Percentiles rank a stretch among this genome's conserved stretches.
phyloP scores from a whole-genome alignment of 2,329 filamentous ascomycete genomes.

The Calonectria naviculata region DNA sequence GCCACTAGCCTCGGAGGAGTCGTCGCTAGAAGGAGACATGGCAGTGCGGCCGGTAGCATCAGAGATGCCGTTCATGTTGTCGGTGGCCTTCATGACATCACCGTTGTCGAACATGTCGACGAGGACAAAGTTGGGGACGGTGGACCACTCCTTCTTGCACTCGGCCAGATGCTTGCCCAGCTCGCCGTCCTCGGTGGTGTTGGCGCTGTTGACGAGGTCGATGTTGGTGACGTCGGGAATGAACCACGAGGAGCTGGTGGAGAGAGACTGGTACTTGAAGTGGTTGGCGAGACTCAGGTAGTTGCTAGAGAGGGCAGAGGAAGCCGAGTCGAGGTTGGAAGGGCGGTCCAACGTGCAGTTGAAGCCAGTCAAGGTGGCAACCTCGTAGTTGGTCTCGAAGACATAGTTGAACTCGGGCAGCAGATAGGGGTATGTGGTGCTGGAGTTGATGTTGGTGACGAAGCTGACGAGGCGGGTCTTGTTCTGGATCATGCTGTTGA shows the following conservation, averaged over 20 bases:
- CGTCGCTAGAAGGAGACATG: slow-evolving; percentile 22
- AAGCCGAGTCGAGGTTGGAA: slow-evolving; percentile 56
- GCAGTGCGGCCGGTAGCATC: slow-evolving; percentile 49
- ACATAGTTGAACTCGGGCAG: slow-evolving; percentile 73
- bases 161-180: slow-evolving; percentile 63
- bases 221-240: slow-evolving; percentile 72
- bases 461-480: slow-evolving; percentile 77
- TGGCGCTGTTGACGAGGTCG: slow-evolving; percentile 72
- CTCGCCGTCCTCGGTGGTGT: slow-evolving; percentile 62
- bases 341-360: slow-evolving; percentile 79
- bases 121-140: slow-evolving; percentile 76
- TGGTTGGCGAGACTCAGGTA: slow-evolving; percentile 83
- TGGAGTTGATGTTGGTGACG: slow-evolving; percentile 64
- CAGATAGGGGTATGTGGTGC: slow-evolving; percentile 64
- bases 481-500: slow-evolving; percentile 74
- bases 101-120: slow-evolving; percentile 85
- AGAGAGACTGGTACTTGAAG: slow-evolving; percentile 73
- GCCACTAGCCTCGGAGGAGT: slow-evolving; percentile 30
- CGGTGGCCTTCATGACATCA: slow-evolving; percentile 75
- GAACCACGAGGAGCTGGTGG: slow-evolving; percentile 60
- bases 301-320: slow-evolving; percentile 65
- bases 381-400: slow-evolving; percentile 80
- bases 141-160: slow-evolving; percentile 70
- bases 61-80: slow-evolving; percentile 71
- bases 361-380: slow-evolving; percentile 72